Evolutionary conservation across 2,329 filamentous ascomycete genomes (phyloP), one percentile per base, ranked within the genome.

Genomic region (Ambrosiella cleistominuta): DNA sequence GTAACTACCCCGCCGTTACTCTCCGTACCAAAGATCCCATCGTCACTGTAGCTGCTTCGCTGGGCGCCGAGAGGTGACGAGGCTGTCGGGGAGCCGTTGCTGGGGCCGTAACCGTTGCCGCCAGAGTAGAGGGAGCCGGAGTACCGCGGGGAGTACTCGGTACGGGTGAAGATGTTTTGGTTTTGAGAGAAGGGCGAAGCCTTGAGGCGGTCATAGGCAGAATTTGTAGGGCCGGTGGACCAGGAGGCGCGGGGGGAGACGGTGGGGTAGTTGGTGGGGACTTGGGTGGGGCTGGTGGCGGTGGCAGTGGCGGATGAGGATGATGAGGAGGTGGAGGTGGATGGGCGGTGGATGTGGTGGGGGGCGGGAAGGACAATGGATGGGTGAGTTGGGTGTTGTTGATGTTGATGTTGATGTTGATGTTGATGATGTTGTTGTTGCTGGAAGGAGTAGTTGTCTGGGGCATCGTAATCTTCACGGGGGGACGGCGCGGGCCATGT

Each of bases 401-500:
- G 65, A 49, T 63, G 63, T 11, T 62, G 61, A 47, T 60, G 62
- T 38, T 60, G 60, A 17, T 62, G 61, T 54, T 40, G 52, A 44
- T 17, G 56, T 19, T 12, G 52, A 44, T 57, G 53, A 3, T 59
- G 54, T 44, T 57, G 53, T 27, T 49, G 47, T 39, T 50, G 17
- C 19, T 39, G 42, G 44, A 59, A 56, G 13, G 58, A 66, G 55
- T 67, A 65, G 62, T 68, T 69, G 49, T 67, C 67, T 57, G 68
- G 68, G 59, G 66, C 66, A 17, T 73, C 71, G 53, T 68, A 65
- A 27, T 72, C 71, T 39, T 71, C 68, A 42, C 66, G 65, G 11
- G 69, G 70, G 37, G 72, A 72, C 40, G 67, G 66, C 66, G 69
- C 70, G 54, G 62, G 59, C 49, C 63, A 64, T 56, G 52, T 59